Base-by-base conservation (phyloP, 345 rosid species). In the Stellera chamaejasme region DNA sequence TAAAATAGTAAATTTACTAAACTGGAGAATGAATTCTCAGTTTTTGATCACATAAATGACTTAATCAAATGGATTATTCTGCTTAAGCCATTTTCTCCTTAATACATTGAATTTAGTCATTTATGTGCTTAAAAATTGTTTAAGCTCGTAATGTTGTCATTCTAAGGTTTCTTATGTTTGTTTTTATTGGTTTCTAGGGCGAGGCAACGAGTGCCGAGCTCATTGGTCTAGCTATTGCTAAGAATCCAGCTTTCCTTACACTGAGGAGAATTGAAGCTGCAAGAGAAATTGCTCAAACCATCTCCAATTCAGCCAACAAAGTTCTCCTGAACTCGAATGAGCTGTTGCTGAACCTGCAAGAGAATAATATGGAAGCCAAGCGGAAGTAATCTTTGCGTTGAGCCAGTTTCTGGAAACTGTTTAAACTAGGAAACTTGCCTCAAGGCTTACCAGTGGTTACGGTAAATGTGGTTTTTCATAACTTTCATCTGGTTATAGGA, bases 171-270 rank as follows among this genome's bases (percentile, higher is more conserved):
- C 27, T 26, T 4, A 32, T 32, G 39, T 3, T 32, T 32, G 9
- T 32, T 32, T 32, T 5, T 32, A 32, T 47, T 64, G 54, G 61
- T 50, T 69, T 44, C 43, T 66, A 92, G 97, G 97, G 98, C 42
- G 97, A 92, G 59, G 95, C 98, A 13, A 86, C 77, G 25, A 88
- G 95, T 84, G 97, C 94, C 45, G 82, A 88, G 66, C 88, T 92
- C 58, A 88, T 92, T 39, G 97, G 98, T 48, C 85, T 86, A 72
- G 93, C 97, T 11, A 92, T 92, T 51, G 98, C 96, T 11, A 84
- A 81, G 61, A 92, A 92, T 65, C 85, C 87, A 12, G 95, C 98
- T 3, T 92, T 92, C 59, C 85, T 88, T 69, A 92, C 97, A 0
- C 73, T 92, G 57, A 84, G 98, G 73, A 86, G 77, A 76, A 92